Evolutionary conservation across 139 green algal species (phyloP).

Genomic region (Auxenochlorella protothecoides): DNA sequence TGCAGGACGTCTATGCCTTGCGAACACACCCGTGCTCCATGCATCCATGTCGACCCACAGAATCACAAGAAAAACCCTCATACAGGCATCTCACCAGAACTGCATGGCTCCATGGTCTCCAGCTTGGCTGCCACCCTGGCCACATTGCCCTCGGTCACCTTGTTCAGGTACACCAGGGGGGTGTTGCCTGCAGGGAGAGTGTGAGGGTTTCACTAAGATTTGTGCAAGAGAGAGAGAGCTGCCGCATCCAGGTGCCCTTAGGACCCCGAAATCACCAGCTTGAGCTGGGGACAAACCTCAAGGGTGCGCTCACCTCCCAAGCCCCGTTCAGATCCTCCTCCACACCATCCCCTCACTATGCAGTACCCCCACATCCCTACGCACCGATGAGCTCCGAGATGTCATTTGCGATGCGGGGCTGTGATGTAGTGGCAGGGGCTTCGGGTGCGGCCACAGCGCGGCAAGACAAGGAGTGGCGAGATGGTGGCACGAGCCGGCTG

Average conservation of each 20-base stretch:
- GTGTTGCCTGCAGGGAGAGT: conserved; percentile 63
- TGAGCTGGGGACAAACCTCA: not conserved
- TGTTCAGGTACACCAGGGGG: conserved; percentile 88
- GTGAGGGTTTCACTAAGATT: not conserved
- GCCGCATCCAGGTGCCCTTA: too few species aligned
- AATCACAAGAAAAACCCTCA: too few species aligned
- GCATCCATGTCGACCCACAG: too few species aligned
- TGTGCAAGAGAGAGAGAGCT: too few species aligned
- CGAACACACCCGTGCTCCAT: not conserved
- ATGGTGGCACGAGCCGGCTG: too few species aligned
- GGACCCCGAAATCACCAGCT: not conserved
- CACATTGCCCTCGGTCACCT: conserved; percentile 41
- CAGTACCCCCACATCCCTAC: not conserved
- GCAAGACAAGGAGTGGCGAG: too few species aligned
- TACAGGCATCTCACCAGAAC: not conserved
- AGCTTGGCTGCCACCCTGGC: conserved; percentile 73
- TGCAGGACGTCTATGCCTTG: not conserved
- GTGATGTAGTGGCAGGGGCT: not conserved
- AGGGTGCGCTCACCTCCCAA: not conserved
- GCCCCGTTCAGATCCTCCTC: not conserved
- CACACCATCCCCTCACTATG: not conserved
- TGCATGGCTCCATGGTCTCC: conserved; percentile 73
- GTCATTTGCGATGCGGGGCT: conserved; percentile 52
- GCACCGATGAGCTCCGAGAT: conserved; percentile 76
- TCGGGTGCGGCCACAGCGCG: too few species aligned